A percentile compares a stretch with the other conserved stretches of the same genome.
These are phyloP conservation scores for Prunus campanulata DNA, from an alignment of 306 rosid genomes.

Conservation along the genomic window DNA sequence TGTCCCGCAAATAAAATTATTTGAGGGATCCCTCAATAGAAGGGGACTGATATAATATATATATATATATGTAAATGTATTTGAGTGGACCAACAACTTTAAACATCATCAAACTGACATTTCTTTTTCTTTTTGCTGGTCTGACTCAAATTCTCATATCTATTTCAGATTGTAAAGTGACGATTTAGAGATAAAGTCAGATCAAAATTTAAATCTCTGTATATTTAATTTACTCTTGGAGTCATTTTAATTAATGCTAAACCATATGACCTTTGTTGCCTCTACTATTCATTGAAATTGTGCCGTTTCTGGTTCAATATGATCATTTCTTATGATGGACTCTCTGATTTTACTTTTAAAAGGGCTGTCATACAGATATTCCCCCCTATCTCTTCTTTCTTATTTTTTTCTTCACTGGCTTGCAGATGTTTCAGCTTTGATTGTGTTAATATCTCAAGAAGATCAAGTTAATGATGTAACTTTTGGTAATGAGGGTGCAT, in stretches of 20 bases:
- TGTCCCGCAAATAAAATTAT: too few species aligned
- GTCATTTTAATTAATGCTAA: neutral
- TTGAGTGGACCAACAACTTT: neutral
- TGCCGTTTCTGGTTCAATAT: neutral
- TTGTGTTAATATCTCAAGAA: constrained; percentile 46
- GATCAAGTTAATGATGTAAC: constrained; percentile 51
- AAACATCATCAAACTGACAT: neutral
- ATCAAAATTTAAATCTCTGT: neutral
- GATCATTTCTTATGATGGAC: neutral
- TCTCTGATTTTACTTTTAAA: constrained; percentile 5
- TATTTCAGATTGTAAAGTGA: neutral
- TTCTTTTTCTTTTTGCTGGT: neutral
- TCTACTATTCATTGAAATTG: neutral
- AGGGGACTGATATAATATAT: too few species aligned
- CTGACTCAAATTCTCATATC: too few species aligned
- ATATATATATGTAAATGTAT: neutral
- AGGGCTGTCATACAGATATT: neutral
- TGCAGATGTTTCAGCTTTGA: constrained; percentile 72
- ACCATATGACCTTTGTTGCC: neutral
- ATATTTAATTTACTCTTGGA: neutral
- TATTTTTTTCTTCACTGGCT: constrained; percentile 22
- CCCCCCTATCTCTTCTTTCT: constrained; percentile 14
- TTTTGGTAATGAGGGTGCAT: constrained; percentile 46
- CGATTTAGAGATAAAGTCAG: neutral
- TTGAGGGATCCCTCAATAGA: too few species aligned